Base-by-base conservation (phyloP, 2,329 filamentous ascomycete genomes). In the Fonsecaea monophora region DNA sequence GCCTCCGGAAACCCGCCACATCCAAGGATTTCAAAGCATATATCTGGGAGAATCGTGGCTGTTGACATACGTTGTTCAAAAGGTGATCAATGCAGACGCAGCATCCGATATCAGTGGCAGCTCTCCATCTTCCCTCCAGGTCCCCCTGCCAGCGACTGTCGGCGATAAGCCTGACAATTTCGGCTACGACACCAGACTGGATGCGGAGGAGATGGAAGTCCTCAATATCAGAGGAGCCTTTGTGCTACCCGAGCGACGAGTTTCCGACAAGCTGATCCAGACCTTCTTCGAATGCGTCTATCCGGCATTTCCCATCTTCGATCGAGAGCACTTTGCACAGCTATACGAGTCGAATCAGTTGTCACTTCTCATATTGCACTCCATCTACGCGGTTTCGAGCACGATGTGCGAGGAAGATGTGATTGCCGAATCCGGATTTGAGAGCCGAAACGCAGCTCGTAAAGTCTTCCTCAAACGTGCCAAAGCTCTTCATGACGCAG, bases 401-500 rank as follows among this genome's bases (percentile, higher is more conserved):
- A 64, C 68, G 0, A 67, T 74, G 34, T 74, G 73, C 37, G 65
- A 67, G 1, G 73, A 74, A 38, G 45, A 63, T 3, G 32, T 72
- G 34, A 70, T 75, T 56, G 50, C 61, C 12, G 37, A 64, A 34
- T 65, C 70, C 25, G 74, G 74, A 2, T 75, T 73, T 58, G 50
- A 53, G 5, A 69, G 61, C 50, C 68, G 74, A 9, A 72, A 71
- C 57, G 50, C 62, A 13, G 74, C 74, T 21, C 71, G 70, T n/a
- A 68, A 69, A 8, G 70, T 68, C 0, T 75, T 73, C 54, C 73
- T 74, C 53, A 70, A 59, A 13, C 69, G 72, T 62, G 72, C 74
- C 2, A 75, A 75, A 66, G 64, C 68, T 15, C 57, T 75, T 21
- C 72, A 75, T 62, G 74, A 75, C 66, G 70, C 71, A 38, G 74